Conservation (phyloP, 768 basidiomycete species). For the Rhodosporidiobolus odoratus region DNA sequence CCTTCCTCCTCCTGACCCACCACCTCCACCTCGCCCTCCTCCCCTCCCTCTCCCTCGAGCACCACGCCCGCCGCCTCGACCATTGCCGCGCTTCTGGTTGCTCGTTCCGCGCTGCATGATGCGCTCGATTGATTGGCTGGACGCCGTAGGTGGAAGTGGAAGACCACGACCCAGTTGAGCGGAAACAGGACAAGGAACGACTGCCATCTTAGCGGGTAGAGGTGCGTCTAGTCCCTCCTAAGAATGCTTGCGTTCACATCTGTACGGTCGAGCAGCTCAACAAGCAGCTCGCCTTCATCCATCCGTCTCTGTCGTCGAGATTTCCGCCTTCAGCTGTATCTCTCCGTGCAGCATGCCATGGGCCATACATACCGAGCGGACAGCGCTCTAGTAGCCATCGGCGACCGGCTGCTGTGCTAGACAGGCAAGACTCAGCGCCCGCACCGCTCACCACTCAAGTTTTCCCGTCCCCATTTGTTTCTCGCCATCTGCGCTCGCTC, state of each 20-base stretch:
- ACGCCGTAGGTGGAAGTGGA: neutral
- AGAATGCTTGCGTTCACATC: too few species aligned
- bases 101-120: neutral
- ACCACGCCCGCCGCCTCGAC: neutral
- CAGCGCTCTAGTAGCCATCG: too few species aligned
- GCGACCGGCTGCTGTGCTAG: too few species aligned
- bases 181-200: neutral
- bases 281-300: neutral
- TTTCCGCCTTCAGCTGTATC: too few species aligned
- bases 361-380: too few species aligned
- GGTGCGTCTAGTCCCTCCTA: neutral
- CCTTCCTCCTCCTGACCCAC: neutral
- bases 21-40: neutral
- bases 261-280: neutral
- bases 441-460: too few species aligned
- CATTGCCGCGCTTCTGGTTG: neutral
- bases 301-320: too few species aligned
- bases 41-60: slow-evolving; percentile 5
- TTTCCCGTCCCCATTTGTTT: too few species aligned
- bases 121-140: neutral
- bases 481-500: too few species aligned
- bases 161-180: neutral
- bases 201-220: neutral
- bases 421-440: too few species aligned
- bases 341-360: too few species aligned